Conservation (phyloP, 1,284 basidiomycete species). For the Trichosporon sp. region DNA sequence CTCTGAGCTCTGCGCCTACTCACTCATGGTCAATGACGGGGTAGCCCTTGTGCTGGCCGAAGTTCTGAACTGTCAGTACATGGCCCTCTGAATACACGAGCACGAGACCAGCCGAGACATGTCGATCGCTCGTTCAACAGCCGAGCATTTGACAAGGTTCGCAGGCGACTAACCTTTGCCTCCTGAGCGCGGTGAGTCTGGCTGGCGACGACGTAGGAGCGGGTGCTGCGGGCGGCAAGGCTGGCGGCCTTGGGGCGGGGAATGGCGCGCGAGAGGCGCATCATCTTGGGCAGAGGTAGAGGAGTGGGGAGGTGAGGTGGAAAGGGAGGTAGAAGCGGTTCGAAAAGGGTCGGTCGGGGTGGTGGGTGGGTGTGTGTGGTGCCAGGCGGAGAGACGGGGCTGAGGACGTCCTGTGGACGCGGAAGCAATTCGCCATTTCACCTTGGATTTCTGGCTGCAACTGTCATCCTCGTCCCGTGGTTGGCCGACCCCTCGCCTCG, state of each 20-base stretch:
- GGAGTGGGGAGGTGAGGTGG: slow-evolving; percentile 16
- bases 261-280: slow-evolving; percentile 29
- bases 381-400: slow-evolving; percentile 4
- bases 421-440: background rate
- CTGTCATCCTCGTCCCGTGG: slow-evolving; percentile 1
- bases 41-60: slow-evolving; percentile 57
- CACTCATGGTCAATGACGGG: slow-evolving; percentile 87
- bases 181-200: slow-evolving; percentile 45
- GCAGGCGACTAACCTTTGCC: slow-evolving; percentile 40
- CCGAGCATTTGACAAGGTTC: background rate
- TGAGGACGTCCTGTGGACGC: background rate
- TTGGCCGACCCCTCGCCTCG: background rate
- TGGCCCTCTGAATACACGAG: background rate
- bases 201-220: slow-evolving; percentile 42
- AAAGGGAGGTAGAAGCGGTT: slow-evolving; percentile 10
- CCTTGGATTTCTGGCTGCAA: background rate
- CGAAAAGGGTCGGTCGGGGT: background rate
- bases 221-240: slow-evolving; percentile 20
- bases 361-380: slow-evolving; percentile 9
- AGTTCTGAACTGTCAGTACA: slow-evolving; percentile 33
- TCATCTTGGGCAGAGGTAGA: slow-evolving; percentile 23
- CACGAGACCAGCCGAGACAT: background rate
- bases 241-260: slow-evolving; percentile 17
- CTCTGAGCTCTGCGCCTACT: slow-evolving; percentile 10
- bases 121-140: background rate